Evolutionary conservation across 208 protist species (phyloP), one percentile per base, ranked within the genome.

Genomic region (Leishmania turanica): DNA sequence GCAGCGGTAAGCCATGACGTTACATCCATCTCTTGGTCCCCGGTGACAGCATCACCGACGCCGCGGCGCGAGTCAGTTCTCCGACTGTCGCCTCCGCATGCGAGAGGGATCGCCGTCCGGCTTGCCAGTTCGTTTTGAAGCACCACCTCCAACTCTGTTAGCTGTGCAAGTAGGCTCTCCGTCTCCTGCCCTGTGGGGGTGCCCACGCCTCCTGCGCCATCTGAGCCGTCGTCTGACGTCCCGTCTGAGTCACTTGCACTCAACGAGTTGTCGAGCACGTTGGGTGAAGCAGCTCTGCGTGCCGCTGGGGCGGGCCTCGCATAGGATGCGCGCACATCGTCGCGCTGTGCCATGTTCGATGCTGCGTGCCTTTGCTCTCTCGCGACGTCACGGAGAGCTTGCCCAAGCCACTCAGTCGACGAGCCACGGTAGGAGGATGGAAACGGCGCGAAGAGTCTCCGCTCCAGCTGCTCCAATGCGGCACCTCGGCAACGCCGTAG

Each of bases 351-450:
- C 62, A 64, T 51, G 27, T n/a, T 70, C 58, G 77, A 15, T n/a
- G 80, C 51, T 27, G 78, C 64, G 0, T 27, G 4, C 27, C 66
- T 60, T 17, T 64, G 65, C 34, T 82, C 60, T 49, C 64, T 73
- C 24, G 77, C 85, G 4, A 86, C 88, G 21, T 90, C 88, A 13
- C 76, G 80, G 40, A 91, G 79, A 13, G 86, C 88, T 24, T 71
- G 54, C 37, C 53, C 42, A 45, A 94, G 56, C 90, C 90, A 94
- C 58, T 82, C 85, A 1, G 80, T 84, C 8, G 82, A 82, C 8
- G 83, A 73, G 31, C 87, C 80, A 21, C 81, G 83, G 68, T 84
- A 89, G 51, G 69, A 40, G 24, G 71, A 4, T 6, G 82, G 37
- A 51, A 76, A 77, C 5, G 81, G 85, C n/a, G 53, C 58, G 56